Conservation (phyloP, 2,329 filamentous ascomycete genomes). For the Endoconidiophora polonica region DNA sequence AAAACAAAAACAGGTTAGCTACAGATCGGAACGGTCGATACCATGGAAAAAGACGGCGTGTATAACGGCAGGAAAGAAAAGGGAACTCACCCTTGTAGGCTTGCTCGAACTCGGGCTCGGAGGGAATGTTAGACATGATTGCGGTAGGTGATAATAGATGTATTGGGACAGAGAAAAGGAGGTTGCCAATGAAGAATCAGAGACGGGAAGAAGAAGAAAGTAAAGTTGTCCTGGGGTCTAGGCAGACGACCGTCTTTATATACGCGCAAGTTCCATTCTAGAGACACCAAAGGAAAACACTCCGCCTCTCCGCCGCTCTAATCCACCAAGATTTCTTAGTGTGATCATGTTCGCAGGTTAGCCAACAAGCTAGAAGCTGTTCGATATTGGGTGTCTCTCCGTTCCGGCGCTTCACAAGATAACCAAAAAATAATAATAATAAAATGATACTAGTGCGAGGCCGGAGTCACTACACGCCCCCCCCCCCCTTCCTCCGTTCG, state of each 20-base stretch:
- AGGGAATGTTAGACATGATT: slow-evolving; percentile 66
- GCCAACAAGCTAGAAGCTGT: background rate
- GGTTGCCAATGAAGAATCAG: background rate
- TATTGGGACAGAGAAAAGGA: background rate
- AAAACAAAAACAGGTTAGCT: background rate
- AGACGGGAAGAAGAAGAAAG: background rate
- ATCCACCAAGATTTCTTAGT: too few relatives aligned
- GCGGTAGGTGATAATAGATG: background rate
- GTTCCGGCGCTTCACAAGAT: background rate
- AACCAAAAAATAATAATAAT: background rate
- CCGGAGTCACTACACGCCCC: slow-evolving; percentile 3
- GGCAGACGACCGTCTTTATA: slow-evolving; percentile 8
- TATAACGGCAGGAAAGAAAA: background rate
- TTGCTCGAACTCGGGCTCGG: slow-evolving; percentile 96
- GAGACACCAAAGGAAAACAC: background rate
- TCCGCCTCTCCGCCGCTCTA: background rate
- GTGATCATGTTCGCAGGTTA: background rate
- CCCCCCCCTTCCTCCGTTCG: background rate
- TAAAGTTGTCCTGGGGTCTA: background rate
- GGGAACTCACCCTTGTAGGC: slow-evolving; percentile 66
- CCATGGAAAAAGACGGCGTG: background rate
- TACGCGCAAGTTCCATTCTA: background rate
- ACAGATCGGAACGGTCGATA: background rate
- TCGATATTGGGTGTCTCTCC: background rate
- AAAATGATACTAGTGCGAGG: slow-evolving; percentile 2